Conservation (phyloP, 176 grass and related monocot genomes). For the Pontederia crassipes region DNA sequence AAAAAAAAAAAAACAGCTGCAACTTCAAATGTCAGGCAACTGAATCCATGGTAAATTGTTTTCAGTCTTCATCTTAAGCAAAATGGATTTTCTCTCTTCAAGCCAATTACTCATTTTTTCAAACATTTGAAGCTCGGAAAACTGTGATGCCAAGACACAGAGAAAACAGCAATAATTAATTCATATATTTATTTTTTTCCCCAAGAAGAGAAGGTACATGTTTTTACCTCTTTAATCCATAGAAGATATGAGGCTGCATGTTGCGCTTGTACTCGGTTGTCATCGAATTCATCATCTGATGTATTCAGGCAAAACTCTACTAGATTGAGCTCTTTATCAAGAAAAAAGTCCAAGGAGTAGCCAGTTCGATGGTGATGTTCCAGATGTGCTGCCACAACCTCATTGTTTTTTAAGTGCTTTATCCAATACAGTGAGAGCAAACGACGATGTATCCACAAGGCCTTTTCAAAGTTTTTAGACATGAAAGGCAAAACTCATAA, state of each 20-base stretch:
- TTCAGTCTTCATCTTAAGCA: background rate
- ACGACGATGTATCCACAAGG: slow-evolving; percentile 74
- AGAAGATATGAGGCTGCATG: slow-evolving; percentile 28
- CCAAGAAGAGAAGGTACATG: background rate
- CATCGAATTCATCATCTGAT: slow-evolving; percentile 29
- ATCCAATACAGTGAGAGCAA: slow-evolving; percentile 69
- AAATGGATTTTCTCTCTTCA: background rate
- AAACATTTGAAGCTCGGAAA: background rate
- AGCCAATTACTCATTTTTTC: background rate
- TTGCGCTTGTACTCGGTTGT: slow-evolving; percentile 28
- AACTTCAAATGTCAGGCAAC: too few species aligned
- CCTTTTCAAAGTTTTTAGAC: slow-evolving; percentile 24
- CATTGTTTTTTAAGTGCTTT: slow-evolving; percentile 21
- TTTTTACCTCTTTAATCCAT: slow-evolving; percentile 32
- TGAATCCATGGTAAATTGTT: background rate
- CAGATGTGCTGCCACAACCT: slow-evolving; percentile 1
- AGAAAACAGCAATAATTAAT: background rate
- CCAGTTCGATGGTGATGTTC: slow-evolving; percentile 5
- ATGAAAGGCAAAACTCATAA: background rate
- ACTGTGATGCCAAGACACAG: background rate
- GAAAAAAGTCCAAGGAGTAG: slow-evolving; percentile 36
- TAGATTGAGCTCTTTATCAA: slow-evolving; percentile 47
- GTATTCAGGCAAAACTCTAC: slow-evolving; percentile 28
- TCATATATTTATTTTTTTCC: background rate
- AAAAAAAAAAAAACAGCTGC: too few species aligned